A percentile compares a stretch with the other conserved stretches of the same genome.
Conservation (phyloP, 208 protist species). For the Blechomonas ayalai region DNA sequence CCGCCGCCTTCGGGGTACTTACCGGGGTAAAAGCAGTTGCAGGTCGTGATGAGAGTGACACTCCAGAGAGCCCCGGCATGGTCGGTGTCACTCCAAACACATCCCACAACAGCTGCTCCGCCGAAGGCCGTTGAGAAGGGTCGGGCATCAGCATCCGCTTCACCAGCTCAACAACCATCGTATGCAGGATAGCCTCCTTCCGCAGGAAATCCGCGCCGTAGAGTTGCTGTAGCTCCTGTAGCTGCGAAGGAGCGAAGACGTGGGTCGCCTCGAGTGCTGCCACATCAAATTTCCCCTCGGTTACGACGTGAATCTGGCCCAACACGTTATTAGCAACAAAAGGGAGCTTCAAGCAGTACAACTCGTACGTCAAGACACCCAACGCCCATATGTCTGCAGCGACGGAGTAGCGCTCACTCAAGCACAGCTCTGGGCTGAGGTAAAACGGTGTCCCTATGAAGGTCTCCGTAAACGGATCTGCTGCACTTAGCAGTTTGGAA, state of each 20-base stretch:
- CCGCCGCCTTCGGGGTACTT: neutral
- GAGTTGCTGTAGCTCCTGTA: conserved; percentile 13
- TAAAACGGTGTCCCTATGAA: conserved; percentile 91
- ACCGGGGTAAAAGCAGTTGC: neutral
- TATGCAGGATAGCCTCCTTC: conserved; percentile 50
- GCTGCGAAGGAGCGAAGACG: conserved; percentile 27
- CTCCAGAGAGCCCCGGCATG: conserved; percentile 1
- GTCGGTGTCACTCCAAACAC: conserved; percentile 48
- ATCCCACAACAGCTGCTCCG: conserved; percentile 38
- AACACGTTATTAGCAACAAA: conserved; percentile 80
- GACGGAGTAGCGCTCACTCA: conserved; percentile 83
- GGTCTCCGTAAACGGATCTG: conserved; percentile 50
- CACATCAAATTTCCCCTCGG: conserved; percentile 70
- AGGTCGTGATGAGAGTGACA: neutral
- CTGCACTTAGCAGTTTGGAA: conserved; percentile 56
- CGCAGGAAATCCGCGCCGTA: conserved; percentile 41
- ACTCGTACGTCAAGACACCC: conserved; percentile 81
- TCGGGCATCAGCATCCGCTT: conserved; percentile 53
- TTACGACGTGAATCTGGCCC: conserved; percentile 77
- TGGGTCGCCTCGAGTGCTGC: conserved; percentile 32
- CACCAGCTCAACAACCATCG: conserved; percentile 53
- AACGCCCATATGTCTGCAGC: conserved; percentile 81
- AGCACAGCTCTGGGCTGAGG: conserved; percentile 78
- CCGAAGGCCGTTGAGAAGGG: conserved; percentile 37
- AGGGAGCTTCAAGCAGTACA: conserved; percentile 74